These are phyloP conservation scores for Pseudopediastrum boryanum DNA, from an alignment of 139 green algal species.

Conservation along the genomic window DNA sequence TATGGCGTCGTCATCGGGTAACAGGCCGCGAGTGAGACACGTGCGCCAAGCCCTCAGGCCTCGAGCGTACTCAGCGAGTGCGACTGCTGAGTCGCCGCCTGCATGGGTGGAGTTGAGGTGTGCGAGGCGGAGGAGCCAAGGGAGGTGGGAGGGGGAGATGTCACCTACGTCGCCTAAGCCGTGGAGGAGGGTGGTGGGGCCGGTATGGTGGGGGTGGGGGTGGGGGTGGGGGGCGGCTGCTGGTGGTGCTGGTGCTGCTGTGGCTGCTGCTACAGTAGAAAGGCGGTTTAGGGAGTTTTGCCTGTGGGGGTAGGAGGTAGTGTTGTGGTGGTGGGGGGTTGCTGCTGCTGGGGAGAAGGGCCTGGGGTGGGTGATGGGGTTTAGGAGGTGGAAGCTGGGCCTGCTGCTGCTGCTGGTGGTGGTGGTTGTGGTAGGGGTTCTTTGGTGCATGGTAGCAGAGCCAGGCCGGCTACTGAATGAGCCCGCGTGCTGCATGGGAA, in stretches of 20 bases:
- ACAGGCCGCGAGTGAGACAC: conserved; percentile 68
- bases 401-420: too few relatives aligned
- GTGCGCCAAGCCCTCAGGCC: conserved; percentile 50
- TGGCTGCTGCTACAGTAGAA: neutral
- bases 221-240: neutral
- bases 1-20: conserved; percentile 77
- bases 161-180: conserved; percentile 78
- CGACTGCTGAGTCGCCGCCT: conserved; percentile 51
- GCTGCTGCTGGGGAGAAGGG: conserved; percentile 4
- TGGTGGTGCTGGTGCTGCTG: neutral
- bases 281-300: neutral
- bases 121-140: conserved; percentile 77
- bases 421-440: too few relatives aligned
- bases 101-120: conserved; percentile 51
- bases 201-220: neutral
- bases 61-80: conserved; percentile 37
- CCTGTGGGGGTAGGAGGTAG: neutral
- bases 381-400: too few relatives aligned
- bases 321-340: neutral
- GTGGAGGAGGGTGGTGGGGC: conserved; percentile 58
- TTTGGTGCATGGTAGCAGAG: too few relatives aligned
- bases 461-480: too few relatives aligned
- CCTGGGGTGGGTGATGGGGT: too few relatives aligned
- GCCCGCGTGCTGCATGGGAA: too few relatives aligned
- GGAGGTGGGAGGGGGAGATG: conserved; percentile 67